Conservation (phyloP, 148 eudicot species). For the Chenopodium suecicum region DNA sequence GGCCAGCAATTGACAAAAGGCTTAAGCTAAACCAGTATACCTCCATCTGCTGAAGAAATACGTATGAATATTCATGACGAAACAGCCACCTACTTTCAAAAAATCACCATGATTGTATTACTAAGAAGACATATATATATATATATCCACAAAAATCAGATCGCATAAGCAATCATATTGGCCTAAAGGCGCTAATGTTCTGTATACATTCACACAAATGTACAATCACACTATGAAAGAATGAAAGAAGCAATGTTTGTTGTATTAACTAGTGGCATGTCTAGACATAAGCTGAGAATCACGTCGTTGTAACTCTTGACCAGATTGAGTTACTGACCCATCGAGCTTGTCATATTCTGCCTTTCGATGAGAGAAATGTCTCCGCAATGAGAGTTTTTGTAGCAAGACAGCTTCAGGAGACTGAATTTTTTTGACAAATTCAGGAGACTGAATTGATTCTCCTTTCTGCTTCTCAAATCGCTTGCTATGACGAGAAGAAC, state of each 20-base stretch:
- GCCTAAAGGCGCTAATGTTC: slow-evolving; percentile 7
- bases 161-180: slow-evolving; percentile 18
- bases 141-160: slow-evolving; percentile 12
- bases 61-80: neutral
- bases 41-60: neutral
- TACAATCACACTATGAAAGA: slow-evolving; percentile 28
- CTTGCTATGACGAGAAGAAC: slow-evolving; percentile 20
- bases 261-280: slow-evolving; percentile 29
- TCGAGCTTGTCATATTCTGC: slow-evolving; percentile 34
- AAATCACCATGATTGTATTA: neutral
- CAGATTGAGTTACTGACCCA: slow-evolving; percentile 27
- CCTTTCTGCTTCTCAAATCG: slow-evolving; percentile 32
- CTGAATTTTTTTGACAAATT: slow-evolving; percentile 1
- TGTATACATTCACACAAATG: slow-evolving; percentile 8
- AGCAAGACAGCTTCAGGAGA: slow-evolving; percentile 24
- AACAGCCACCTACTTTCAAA: neutral
- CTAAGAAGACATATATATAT: neutral
- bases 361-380: slow-evolving; percentile 31
- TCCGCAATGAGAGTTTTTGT: slow-evolving; percentile 21
- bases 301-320: slow-evolving; percentile 33
- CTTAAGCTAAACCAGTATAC: neutral
- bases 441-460: slow-evolving; percentile 24
- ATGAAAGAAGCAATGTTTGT: slow-evolving; percentile 29
- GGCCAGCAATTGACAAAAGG: neutral
- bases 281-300: slow-evolving; percentile 39